Base-by-base conservation (phyloP, 768 basidiomycete genomes). In the Termitomyces sp. region DNA sequence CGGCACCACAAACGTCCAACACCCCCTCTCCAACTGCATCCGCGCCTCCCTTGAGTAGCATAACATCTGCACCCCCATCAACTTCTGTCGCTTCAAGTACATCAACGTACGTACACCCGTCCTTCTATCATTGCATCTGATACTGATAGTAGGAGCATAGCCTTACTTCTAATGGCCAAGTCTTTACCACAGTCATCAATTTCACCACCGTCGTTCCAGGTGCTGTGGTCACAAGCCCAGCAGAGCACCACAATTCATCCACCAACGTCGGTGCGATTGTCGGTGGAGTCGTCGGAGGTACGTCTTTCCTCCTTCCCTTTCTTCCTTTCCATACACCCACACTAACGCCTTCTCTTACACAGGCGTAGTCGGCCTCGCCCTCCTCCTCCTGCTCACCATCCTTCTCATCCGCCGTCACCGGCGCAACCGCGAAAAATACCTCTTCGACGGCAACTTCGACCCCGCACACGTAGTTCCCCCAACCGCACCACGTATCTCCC, bases 281-380 rank as follows among this genome's bases (percentile, higher is more conserved):
- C 4, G 84, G 84, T 11, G 80, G 80, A 18, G 77, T 79, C 2
- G 79, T 84, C n/a, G 83, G 82, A 59, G 84, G 82, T 63, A 63
- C 48, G 73, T 68, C 4, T 45, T 18, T 3, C 48, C 51, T 24
- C 38, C 33, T 20, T 46, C n/a, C 22, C 28, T 5, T 35, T 13
- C 8, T 33, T 20, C 20, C 28, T 28, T 4, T 28, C 28, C 28
- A 38, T 6, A 16, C 13, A 24, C 44, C 33, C 52, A 57, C 33
- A 55, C 51, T 55, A 24, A 64, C 33, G 13, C 12, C 32, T 33
- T 8, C n/a, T 2, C 13, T 7, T n/a, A n/a, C 16, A 20, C 61
- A 75, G 74, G 77, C 49, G 57, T 79, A 3, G 77, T 68, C 3
- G 71, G 66, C 24, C 55, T 70, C 50, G 58, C 74, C 44, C 18